Base-by-base conservation (phyloP, 441 rosid genomes). In the Adansonia rubrostipa region DNA sequence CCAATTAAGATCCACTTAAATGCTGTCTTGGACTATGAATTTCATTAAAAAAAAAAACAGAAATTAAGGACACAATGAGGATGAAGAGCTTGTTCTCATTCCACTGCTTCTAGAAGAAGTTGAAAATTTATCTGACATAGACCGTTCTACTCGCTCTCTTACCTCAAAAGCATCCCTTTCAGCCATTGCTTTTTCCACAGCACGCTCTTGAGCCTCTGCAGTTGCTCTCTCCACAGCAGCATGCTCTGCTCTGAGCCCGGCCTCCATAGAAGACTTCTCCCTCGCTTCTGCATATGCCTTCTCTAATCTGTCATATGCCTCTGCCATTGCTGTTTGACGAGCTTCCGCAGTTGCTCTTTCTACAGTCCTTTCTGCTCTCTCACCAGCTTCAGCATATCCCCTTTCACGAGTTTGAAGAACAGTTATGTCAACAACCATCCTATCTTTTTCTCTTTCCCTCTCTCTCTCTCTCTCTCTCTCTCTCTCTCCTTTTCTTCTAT, bases 151-250 rank as follows among this genome's bases (percentile, higher is more conserved):
- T 63, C 91, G 87, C 68, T 89, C 91, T 79, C 91, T 87, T 62
- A 90, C 87, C 83, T 88, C 96, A 80, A 81, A 89, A 79, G 91
- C 86, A 87, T 89, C 87, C 65, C 87, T 93, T 80, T 92, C 99
- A 84, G 91, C 91, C 86, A 79, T 86, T 61, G 84, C 90, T 79
- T 85, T 91, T 81, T 85, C 89, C 47, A 85, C 86, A 67, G 98
- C 97, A 80, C 94, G 97, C 83, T 87, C 94, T 73, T 93, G 92
- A 75, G 92, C 98, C 88, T 93, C 99, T 36, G 92, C 78, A 11
- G 93, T 89, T 71, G 96, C 97, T 85, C 97, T 90, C 87, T 94
- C 98, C 61, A 91, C 94, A 11, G 93, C 97, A 82, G 92, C 95
- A 48, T 93, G 96, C 82, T 96, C 99, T 61, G 91, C 90, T 87